Conservation (phyloP, 2,329 filamentous ascomycete genomes). For the Penicillium sp. region DNA sequence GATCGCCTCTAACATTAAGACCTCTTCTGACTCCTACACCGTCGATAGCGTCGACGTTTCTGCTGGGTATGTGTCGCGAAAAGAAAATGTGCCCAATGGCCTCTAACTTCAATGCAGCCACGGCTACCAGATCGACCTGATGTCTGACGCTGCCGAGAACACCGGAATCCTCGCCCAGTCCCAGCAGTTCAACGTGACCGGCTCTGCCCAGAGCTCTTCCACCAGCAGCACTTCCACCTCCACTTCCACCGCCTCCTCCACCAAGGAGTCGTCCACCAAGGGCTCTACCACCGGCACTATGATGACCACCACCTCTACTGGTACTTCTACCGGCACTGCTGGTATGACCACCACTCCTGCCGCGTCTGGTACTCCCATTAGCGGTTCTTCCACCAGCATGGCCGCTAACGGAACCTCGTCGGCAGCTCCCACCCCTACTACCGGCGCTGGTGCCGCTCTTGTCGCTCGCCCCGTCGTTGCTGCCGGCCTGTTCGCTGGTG, state of each 20-base stretch:
- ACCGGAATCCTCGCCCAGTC: conserved; percentile 45
- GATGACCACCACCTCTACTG: not conserved
- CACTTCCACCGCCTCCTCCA: conserved; percentile 2
- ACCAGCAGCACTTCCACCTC: conserved; percentile 16
- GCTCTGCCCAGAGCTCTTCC: conserved; percentile 13
- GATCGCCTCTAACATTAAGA: conserved; percentile 38
- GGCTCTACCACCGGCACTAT: not conserved
- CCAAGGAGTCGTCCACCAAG: not conserved
- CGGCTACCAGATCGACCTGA: conserved; percentile 43
- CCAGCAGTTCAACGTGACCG: conserved; percentile 33
- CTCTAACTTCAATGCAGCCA: conserved; percentile 21
- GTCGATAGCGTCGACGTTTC: conserved; percentile 27
- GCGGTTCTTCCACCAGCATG: conserved; percentile 1
- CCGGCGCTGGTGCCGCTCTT: conserved; percentile 16
- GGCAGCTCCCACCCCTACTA: conserved; percentile 7
- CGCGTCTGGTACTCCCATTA: conserved; percentile 9
- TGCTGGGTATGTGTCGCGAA: conserved; percentile 19
- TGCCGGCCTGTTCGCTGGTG: conserved; percentile 23
- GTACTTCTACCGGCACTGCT: conserved; percentile 3
- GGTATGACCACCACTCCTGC: conserved; percentile 7
- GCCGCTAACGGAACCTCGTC: conserved; percentile 4
- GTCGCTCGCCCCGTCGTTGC: conserved; percentile 12
- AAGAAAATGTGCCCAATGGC: not conserved
- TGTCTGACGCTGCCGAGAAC: conserved; percentile 34
- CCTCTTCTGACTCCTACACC: conserved; percentile 37